These are phyloP conservation scores for Laguncularia racemosa DNA, from an alignment of 345 rosid species.

Conservation along the genomic window DNA sequence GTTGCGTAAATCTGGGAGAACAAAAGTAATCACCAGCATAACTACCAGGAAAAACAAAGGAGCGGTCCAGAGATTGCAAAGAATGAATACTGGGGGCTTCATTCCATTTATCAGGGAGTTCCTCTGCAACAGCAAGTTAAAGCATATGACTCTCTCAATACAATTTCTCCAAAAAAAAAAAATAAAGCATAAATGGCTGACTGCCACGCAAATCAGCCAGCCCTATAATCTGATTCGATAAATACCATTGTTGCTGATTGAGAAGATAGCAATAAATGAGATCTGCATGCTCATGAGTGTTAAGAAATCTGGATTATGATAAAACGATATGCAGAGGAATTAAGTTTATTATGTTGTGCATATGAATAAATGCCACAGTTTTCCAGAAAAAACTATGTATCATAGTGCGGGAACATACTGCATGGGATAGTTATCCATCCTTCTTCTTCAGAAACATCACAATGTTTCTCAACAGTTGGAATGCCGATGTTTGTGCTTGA, in stretches of 20 bases:
- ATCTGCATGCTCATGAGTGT: no score
- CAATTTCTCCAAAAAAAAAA: no score
- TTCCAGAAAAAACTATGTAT: neutral
- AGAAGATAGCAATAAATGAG: no score
- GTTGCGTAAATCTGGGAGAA: neutral
- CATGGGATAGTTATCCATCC: conserved; percentile 92
- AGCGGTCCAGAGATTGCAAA: conserved; percentile 59
- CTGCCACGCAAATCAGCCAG: no score
- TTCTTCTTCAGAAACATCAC: conserved; percentile 77
- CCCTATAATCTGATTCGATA: no score
- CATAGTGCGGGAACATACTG: conserved; percentile 29
- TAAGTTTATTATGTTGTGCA: neutral
- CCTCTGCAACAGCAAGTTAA: conserved; percentile 38
- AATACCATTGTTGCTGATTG: no score
- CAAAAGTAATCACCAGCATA: conserved; percentile 7
- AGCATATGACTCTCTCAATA: no score
- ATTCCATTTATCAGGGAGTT: conserved; percentile 66
- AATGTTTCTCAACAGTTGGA: conserved; percentile 37
- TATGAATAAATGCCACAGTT: neutral
- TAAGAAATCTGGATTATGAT: no score
- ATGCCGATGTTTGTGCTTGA: conserved; percentile 21
- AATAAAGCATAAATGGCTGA: no score
- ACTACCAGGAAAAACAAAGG: conserved; percentile 89
- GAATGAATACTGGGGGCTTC: conserved; percentile 53
- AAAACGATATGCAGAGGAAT: no score